Evolutionary conservation across 2,329 filamentous ascomycete genomes (phyloP).

Genomic region (Ophiostoma tasmaniense): DNA sequence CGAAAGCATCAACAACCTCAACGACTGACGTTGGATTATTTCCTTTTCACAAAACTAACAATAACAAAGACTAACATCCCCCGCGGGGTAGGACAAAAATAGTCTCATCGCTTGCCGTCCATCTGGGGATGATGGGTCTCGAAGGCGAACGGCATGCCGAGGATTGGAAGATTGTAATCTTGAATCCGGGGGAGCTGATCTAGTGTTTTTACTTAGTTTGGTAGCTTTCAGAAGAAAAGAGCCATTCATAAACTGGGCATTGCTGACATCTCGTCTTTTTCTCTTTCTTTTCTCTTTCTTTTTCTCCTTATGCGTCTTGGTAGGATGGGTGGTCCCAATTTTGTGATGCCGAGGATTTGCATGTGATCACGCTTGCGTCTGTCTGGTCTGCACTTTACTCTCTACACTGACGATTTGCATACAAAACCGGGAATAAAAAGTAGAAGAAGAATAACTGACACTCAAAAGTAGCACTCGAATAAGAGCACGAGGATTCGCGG

Average conservation of each 20-base stretch:
- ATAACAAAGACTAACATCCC: not conserved
- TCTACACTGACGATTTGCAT: not conserved
- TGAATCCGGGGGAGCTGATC: not conserved
- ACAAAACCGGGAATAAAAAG: not conserved
- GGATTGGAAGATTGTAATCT: not conserved
- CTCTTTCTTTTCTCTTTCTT: not conserved
- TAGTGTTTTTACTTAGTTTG: not conserved
- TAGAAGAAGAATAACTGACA: not conserved
- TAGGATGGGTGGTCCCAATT: not conserved
- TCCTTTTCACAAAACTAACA: not conserved
- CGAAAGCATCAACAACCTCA: not conserved
- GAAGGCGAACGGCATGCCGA: not conserved
- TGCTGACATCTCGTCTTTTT: not conserved
- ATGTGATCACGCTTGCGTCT: not conserved
- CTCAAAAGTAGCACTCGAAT: not conserved
- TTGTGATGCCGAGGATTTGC: not conserved
- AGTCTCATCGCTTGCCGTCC: not conserved
- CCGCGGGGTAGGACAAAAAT: slow-evolving; percentile 8
- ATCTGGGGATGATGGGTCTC: slow-evolving; percentile 3
- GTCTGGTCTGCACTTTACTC: not conserved
- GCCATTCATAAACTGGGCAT: not conserved
- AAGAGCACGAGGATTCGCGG: not conserved
- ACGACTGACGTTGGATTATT: slow-evolving; percentile 4
- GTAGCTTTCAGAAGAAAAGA: not conserved
- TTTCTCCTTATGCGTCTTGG: not conserved